Evolutionary conservation across 1,284 basidiomycete genomes (phyloP), one percentile per base, ranked within the genome.

Genomic region (Cryptococcus depauperatus): DNA sequence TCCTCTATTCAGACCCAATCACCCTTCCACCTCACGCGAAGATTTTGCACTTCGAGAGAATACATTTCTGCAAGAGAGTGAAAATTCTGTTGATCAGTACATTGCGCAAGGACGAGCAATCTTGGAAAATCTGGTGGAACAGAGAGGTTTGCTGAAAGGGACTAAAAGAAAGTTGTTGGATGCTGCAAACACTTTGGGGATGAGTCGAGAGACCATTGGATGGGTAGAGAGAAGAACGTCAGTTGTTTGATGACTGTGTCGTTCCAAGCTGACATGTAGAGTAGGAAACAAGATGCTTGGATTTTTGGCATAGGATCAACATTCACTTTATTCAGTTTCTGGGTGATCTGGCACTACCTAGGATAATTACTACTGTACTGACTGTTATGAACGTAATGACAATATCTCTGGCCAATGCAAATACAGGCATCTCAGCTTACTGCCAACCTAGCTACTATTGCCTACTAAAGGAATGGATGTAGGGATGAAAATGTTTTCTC

Each of bases 221-320:
- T 96, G 90, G 86, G 90, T 96, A 55, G 92, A 96, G 65, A 78
- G 82, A 56, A 76, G 91, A 67, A 92, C 87, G 83, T 88, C 61
- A 60, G 74, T 16, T n/a, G 5, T 11, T 11, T 25, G 14, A 4
- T 29, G 7, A 22, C 26, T 3, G 14, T 30, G 3, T 25, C 21
- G 19, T 8, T 40, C 27, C 23, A 19, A 22, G 29, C 32, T 28
- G 9, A 16, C 11, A 3, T 27, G 16, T 48, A 41, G 41, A 8
- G 16, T 62, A 91, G 88, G 65, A 87, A 83, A 32, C 89, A 92
- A 68, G 91, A 96, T 63, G 87, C 83, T 74, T 91, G 87, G 57
- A 91, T 95, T 56, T 90, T 95, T 70, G 71, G 84, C 37, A 82
- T 72, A 6, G 91, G 90, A 7, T 83, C 82, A 1, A 68, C 83